Conservation (phyloP, 768 basidiomycete species). For the Trametes cinnabarina region DNA sequence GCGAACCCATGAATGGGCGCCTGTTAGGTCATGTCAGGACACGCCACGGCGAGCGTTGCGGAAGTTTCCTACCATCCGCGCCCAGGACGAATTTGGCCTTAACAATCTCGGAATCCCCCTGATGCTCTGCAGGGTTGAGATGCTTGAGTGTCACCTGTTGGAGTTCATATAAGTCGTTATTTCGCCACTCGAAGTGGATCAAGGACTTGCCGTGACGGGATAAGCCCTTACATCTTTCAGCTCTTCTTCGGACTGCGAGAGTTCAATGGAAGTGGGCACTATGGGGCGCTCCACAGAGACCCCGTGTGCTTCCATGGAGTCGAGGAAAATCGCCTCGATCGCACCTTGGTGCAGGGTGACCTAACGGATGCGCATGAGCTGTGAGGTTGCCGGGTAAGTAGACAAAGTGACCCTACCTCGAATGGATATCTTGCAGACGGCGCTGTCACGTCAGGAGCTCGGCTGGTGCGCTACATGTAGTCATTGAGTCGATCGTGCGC, state of each 20-base stretch:
- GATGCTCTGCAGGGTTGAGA: constrained; percentile 34
- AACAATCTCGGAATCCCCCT: constrained; percentile 52
- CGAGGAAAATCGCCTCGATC: constrained; percentile 59
- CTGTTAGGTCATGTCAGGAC: constrained; percentile 30
- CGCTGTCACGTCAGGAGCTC: constrained; percentile 61
- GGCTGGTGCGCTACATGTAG: constrained; percentile 52
- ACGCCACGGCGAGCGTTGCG: background rate
- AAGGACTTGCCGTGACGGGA: constrained; percentile 32
- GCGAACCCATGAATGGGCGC: constrained; percentile 84
- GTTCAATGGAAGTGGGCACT: constrained; percentile 46
- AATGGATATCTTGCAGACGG: constrained; percentile 72
- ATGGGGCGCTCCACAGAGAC: constrained; percentile 52
- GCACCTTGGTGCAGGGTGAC: constrained; percentile 63
- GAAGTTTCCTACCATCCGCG: constrained; percentile 53
- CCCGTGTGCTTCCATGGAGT: constrained; percentile 50
- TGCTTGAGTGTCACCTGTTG: constrained; percentile 47
- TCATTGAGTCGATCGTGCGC: background rate
- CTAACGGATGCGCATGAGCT: constrained; percentile 28
- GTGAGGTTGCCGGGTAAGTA: background rate
- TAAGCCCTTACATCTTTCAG: constrained; percentile 42
- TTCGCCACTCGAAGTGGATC: background rate
- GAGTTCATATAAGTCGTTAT: constrained; percentile 12
- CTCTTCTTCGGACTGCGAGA: constrained; percentile 42
- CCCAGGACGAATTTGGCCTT: constrained; percentile 75
- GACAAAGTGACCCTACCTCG: constrained; percentile 43